A percentile compares a stretch with the other conserved stretches of the same genome.
These are phyloP conservation scores for Ceratocystis diversiconidia DNA, from an alignment of 2,329 filamentous ascomycete genomes.

Conservation along the genomic window DNA sequence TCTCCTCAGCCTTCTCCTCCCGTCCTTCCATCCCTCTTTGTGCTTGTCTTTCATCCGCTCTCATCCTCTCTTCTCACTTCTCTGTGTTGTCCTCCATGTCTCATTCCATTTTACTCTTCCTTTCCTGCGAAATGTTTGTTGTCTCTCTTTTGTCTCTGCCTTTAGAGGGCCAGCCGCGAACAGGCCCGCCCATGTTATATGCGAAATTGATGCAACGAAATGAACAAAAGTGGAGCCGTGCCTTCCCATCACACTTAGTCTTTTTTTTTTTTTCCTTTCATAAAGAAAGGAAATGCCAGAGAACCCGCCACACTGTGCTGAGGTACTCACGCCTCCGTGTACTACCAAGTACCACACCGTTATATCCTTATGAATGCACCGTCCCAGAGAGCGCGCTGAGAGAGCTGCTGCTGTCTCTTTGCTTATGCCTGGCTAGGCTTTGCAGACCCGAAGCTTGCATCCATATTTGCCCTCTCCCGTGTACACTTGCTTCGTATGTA, in stretches of 20 bases:
- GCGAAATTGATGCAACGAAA: slow-evolving; percentile 6
- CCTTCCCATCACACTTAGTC: neutral
- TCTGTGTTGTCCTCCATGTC: neutral
- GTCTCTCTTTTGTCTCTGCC: neutral
- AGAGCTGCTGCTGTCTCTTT: neutral
- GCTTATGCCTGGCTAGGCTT: too few species aligned
- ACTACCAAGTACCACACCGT: neutral
- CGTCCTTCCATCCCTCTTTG: neutral
- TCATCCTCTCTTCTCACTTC: neutral
- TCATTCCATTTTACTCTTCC: neutral
- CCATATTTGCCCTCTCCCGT: neutral
- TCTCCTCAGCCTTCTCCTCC: neutral
- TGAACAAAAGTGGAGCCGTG: neutral
- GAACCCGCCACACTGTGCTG: neutral
- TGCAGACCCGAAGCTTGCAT: too few species aligned
- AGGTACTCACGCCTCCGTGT: neutral
- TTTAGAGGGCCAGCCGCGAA: slow-evolving; percentile 2
- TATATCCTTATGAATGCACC: neutral
- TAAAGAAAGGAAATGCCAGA: neutral
- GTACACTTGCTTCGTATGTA: neutral
- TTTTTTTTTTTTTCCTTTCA: too few species aligned
- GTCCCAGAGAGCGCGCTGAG: too few species aligned
- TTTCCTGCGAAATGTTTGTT: neutral
- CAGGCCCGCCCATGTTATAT: slow-evolving; percentile 4
- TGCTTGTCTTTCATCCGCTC: neutral